Conservation (phyloP, 768 basidiomycete species). For the Lactarius akahatsu region DNA sequence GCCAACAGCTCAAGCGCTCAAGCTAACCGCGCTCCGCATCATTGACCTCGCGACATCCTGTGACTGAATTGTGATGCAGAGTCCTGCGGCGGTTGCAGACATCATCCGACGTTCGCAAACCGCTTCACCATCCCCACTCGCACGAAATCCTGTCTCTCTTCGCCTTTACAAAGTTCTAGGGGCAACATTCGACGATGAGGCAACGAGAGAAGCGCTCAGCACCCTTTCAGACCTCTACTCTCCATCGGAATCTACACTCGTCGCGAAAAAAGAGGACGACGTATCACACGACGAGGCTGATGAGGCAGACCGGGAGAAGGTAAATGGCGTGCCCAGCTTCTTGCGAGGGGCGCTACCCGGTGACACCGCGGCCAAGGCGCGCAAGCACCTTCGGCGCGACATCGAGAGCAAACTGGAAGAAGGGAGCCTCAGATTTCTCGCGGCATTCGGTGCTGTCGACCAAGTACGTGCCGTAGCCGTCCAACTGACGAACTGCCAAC, state of each 20-base stretch:
- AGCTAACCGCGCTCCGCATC: no score
- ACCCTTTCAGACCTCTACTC: slow-evolving; percentile 83
- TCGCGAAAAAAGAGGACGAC: slow-evolving; percentile 42
- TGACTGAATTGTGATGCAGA: slow-evolving; percentile 8
- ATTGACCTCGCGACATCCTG: neutral
- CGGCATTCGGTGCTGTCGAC: slow-evolving; percentile 86
- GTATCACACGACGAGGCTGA: slow-evolving; percentile 38
- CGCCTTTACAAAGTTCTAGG: slow-evolving; percentile 90
- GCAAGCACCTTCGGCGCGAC: slow-evolving; percentile 79
- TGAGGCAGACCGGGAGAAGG: slow-evolving; percentile 32
- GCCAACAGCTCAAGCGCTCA: neutral
- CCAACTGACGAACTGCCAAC: neutral
- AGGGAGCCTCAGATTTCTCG: slow-evolving; percentile 79
- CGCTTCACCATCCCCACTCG: slow-evolving; percentile 29
- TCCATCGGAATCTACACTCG: slow-evolving; percentile 26
- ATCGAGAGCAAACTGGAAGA: slow-evolving; percentile 80
- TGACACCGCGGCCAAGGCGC: slow-evolving; percentile 68
- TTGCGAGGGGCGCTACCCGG: slow-evolving; percentile 45
- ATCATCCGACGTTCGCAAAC: slow-evolving; percentile 29
- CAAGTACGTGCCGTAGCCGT: slow-evolving; percentile 58
- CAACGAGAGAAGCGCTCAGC: slow-evolving; percentile 75
- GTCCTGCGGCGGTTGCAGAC: slow-evolving; percentile 32
- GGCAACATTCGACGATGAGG: slow-evolving; percentile 73
- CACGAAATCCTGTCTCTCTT: slow-evolving; percentile 75
- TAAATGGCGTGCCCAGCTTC: slow-evolving; percentile 30